Conservation (phyloP, 83 land plant species). For the Picea mariana region DNA sequence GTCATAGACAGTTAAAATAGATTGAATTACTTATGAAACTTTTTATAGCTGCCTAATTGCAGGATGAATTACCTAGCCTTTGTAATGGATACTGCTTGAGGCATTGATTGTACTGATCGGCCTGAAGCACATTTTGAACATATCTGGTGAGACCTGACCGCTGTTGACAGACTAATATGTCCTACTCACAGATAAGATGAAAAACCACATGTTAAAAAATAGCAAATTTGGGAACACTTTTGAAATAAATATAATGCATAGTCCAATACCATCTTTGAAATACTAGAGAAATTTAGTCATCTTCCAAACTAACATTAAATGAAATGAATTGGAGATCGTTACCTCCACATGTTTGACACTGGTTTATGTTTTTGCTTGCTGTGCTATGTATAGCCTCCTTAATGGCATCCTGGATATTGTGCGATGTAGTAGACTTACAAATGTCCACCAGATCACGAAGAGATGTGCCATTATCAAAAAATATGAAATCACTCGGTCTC, state of each 20-base stretch:
- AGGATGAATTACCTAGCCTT: no score
- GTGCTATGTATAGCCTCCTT: background rate
- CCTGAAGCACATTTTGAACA: no score
- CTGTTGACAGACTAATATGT: background rate
- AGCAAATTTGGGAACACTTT: background rate
- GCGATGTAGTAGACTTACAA: conserved; percentile 9
- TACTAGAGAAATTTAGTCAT: background rate
- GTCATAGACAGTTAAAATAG: no score
- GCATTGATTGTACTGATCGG: no score
- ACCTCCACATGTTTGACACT: no score
- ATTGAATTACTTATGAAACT: no score
- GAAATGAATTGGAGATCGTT: background rate
- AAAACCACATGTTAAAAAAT: background rate
- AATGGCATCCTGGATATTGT: conserved; percentile 1
- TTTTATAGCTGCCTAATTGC: no score
- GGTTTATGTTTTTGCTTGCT: background rate
- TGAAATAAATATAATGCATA: background rate
- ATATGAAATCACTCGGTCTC: conserved; percentile 52
- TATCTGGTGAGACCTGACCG: no score
- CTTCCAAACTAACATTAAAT: background rate
- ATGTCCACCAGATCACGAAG: conserved; percentile 28
- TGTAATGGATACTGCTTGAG: no score
- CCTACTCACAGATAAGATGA: background rate
- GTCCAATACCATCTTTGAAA: no score
- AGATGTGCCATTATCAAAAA: conserved; percentile 37